Evolutionary conservation across 805 yeast genomes (phyloP).

Genomic region (Barnettozyma populi): DNA sequence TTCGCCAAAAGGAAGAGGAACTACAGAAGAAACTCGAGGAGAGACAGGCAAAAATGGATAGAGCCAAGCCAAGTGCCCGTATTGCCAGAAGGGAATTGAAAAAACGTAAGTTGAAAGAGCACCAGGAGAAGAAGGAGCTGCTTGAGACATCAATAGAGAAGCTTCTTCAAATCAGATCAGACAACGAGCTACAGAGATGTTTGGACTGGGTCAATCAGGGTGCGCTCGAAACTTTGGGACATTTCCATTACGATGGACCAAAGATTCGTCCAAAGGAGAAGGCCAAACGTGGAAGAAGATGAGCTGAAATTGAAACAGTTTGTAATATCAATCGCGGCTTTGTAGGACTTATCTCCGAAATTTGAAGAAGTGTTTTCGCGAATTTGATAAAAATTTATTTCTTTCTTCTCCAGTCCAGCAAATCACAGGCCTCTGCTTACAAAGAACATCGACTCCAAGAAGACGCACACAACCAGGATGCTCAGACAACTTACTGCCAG

Average conservation of each 20-base stretch:
- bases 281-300: conserved; percentile 9
- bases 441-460: background rate
- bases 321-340: too few species aligned
- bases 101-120: conserved; percentile 29
- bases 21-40: conserved; percentile 10
- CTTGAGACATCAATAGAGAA: conserved; percentile 24
- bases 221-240: conserved; percentile 47
- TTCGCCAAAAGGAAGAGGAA: conserved; percentile 11
- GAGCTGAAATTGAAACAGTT: background rate
- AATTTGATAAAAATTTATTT: background rate
- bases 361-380: too few species aligned
- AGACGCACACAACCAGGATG: background rate
- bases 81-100: conserved; percentile 31
- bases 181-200: conserved; percentile 41
- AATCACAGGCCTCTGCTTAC: background rate
- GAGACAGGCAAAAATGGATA: conserved; percentile 19
- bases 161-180: conserved; percentile 31
- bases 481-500: background rate
- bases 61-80: conserved; percentile 31
- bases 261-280: background rate
- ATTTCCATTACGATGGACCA: conserved; percentile 50
- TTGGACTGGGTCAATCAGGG: conserved; percentile 58
- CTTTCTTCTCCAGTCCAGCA: background rate
- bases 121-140: conserved; percentile 26
- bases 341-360: background rate